A percentile compares a stretch with the other conserved stretches of the same genome.
These are phyloP conservation scores for Cyclocybe cylindracea DNA, from an alignment of 768 basidiomycete species.

Conservation along the genomic window DNA sequence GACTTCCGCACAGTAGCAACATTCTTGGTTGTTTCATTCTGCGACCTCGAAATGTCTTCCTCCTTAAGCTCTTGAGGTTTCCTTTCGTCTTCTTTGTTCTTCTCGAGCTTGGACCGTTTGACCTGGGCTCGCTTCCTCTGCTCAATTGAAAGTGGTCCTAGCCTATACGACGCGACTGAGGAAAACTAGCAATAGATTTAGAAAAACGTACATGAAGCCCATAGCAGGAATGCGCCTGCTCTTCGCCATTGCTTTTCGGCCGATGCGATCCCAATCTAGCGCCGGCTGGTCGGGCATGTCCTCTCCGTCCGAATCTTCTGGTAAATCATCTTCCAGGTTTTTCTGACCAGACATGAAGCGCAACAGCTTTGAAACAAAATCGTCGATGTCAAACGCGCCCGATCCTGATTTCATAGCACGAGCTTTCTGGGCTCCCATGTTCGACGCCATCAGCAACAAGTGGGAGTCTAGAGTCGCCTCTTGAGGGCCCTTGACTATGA, in stretches of 20 bases:
- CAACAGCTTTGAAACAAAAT: constrained; percentile 78
- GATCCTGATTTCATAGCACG: constrained; percentile 87
- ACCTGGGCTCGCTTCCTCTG: constrained; percentile 69
- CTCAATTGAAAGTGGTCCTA: constrained; percentile 87
- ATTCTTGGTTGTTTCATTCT: constrained; percentile 90
- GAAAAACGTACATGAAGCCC: constrained; percentile 78
- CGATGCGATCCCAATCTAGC: constrained; percentile 86
- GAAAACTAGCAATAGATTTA: not conserved
- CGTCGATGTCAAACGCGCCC: constrained; percentile 89
- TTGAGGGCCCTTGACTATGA: constrained; percentile 72
- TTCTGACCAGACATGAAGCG: constrained; percentile 75
- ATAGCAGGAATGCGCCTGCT: constrained; percentile 78
- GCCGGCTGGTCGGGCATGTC: constrained; percentile 44
- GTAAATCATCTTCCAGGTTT: constrained; percentile 38
- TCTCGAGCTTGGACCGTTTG: constrained; percentile 71
- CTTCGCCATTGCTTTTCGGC: constrained; percentile 79
- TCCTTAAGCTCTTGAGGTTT: constrained; percentile 82
- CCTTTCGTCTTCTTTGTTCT: constrained; percentile 65
- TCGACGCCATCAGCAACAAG: constrained; percentile 75
- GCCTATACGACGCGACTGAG: constrained; percentile 50
- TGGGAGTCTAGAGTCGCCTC: constrained; percentile 91
- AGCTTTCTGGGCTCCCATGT: constrained; percentile 84
- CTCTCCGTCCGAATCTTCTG: constrained; percentile 56
- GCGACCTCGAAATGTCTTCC: constrained; percentile 79
- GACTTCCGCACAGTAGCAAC: constrained; percentile 62